phyloP scores from a whole-genome alignment of 2,329 filamentous ascomycete species.

The Colletotrichum limetticola region DNA sequence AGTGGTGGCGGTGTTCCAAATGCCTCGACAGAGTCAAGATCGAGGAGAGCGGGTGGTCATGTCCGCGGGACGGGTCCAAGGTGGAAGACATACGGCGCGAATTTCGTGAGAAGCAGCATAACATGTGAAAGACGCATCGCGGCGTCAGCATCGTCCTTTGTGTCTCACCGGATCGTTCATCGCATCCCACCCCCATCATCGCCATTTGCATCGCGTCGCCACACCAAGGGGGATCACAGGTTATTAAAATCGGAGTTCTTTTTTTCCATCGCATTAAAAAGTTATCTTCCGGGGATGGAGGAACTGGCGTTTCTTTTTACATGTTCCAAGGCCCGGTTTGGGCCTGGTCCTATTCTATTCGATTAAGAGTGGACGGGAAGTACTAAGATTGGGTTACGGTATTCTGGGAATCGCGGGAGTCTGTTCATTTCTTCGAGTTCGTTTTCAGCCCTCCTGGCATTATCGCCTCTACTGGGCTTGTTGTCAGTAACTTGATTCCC shows the following conservation, averaged over 20 bases:
- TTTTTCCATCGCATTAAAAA: slow-evolving; percentile 24
- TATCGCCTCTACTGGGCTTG: not conserved
- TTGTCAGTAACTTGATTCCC: not conserved
- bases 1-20: slow-evolving; percentile 66
- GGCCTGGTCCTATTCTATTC: not conserved
- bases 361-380: not conserved
- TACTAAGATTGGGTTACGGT: slow-evolving; percentile 7
- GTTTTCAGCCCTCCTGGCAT: not conserved
- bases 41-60: slow-evolving; percentile 54
- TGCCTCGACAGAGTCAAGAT: slow-evolving; percentile 60
- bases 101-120: slow-evolving; percentile 31
- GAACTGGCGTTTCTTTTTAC: slow-evolving; percentile 17
- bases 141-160: not conserved
- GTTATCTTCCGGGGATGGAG: slow-evolving; percentile 13
- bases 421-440: not conserved
- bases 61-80: slow-evolving; percentile 43
- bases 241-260: slow-evolving; percentile 18
- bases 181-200: not conserved
- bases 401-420: slow-evolving; percentile 1
- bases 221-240: not conserved
- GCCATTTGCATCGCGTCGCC: not conserved
- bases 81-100: slow-evolving; percentile 35
- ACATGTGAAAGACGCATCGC: not conserved
- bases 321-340: not conserved
- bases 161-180: not conserved